phyloP scores from a whole-genome alignment of 2,329 filamentous ascomycete genomes.

The Dactylellina haptotyla region DNA sequence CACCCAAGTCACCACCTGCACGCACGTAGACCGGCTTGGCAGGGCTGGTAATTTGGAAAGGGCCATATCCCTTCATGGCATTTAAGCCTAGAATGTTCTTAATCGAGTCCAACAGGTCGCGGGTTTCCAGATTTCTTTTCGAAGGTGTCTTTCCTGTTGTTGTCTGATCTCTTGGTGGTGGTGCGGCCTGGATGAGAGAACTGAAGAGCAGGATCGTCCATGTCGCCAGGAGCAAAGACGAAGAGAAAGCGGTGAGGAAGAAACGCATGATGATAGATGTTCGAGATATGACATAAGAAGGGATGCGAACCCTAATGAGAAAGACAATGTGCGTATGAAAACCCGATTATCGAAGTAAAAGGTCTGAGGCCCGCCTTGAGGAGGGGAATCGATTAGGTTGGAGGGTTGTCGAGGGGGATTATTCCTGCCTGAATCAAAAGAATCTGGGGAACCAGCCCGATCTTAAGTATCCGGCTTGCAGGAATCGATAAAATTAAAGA shows the following conservation, averaged over 20 bases:
- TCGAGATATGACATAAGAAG: conserved; percentile 15
- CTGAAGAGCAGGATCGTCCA: conserved; percentile 32
- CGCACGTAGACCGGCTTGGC: conserved; percentile 10
- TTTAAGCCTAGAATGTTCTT: conserved; percentile 24
- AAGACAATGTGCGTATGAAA: not conserved
- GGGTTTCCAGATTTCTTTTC: conserved; percentile 28
- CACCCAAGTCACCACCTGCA: conserved; percentile 17
- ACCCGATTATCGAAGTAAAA: not conserved
- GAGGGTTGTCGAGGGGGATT: conserved; percentile 5
- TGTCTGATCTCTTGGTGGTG: conserved; percentile 21
- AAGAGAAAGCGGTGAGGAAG: not conserved
- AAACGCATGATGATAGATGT: conserved; percentile 23
- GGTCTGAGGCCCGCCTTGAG: not conserved
- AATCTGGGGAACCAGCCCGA: conserved; percentile 52
- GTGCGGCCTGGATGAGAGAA: conserved; percentile 17
- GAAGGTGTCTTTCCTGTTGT: conserved; percentile 29
- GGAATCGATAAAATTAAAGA: conserved; percentile 17
- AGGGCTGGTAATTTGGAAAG: conserved; percentile 37
- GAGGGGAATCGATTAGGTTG: not conserved
- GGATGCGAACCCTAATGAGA: no score
- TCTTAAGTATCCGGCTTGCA: conserved; percentile 38
- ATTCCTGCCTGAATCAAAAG: conserved; percentile 36
- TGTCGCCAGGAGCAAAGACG: conserved; percentile 39
- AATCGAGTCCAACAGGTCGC: conserved; percentile 32
- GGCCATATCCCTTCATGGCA: conserved; percentile 33